A percentile compares a stretch with the other conserved stretches of the same genome.
Conservation (phyloP, 345 rosid species). For the Gossypium stocksii region DNA sequence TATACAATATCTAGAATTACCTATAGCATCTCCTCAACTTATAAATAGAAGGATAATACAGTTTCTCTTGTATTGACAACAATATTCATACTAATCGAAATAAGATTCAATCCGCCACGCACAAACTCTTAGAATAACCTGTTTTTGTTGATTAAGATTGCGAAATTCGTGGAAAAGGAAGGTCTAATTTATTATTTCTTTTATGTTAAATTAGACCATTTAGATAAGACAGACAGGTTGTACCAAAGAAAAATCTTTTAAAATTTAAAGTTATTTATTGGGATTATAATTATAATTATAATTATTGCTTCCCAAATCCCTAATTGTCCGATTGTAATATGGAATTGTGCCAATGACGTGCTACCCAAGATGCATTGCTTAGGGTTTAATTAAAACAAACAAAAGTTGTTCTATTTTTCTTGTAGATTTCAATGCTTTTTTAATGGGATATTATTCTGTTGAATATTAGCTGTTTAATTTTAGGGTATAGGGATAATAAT, state of each 20-base stretch:
- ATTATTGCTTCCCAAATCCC: neutral
- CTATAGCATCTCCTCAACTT: fast-evolving
- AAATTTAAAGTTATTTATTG: neutral
- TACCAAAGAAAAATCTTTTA: neutral
- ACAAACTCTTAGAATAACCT: neutral
- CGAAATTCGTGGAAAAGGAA: neutral
- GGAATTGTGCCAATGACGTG: conserved; percentile 7
- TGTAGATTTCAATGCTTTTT: neutral
- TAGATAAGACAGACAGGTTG: neutral
- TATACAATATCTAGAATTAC: fast-evolving
- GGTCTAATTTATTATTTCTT: neutral
- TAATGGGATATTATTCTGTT: neutral
- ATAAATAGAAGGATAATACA: too few species aligned
- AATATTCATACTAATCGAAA: too few species aligned
- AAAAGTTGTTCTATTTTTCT: neutral
- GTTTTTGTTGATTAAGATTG: neutral
- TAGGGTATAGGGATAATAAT: too few species aligned
- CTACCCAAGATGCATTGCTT: neutral
- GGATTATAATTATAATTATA: neutral
- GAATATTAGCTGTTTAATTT: conserved; percentile 35
- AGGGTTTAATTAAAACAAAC: neutral
- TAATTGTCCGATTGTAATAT: neutral
- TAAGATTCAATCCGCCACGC: neutral
- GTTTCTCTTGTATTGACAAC: fast-evolving
- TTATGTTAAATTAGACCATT: neutral